These are phyloP conservation scores for Fusarium buxicola DNA, from an alignment of 2,329 filamentous ascomycete species.

Conservation along the genomic window DNA sequence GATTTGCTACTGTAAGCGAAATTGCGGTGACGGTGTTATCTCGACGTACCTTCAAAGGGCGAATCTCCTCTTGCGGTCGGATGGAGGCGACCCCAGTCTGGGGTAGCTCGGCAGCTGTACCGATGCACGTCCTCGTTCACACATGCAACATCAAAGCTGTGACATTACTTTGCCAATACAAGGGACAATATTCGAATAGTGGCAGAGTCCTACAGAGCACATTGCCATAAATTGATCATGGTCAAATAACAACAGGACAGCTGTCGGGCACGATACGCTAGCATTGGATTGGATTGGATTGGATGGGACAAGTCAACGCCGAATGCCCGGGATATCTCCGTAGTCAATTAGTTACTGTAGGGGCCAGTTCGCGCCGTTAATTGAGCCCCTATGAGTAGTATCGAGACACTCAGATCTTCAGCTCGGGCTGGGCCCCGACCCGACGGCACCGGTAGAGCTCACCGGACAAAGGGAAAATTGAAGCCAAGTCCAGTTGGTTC, in stretches of 20 bases:
- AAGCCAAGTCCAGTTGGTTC: background rate
- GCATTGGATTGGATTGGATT: too few relatives aligned
- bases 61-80: too few relatives aligned
- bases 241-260: too few relatives aligned
- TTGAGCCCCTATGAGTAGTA: too few relatives aligned
- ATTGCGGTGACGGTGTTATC: constrained; percentile 21
- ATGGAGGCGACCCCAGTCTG: background rate
- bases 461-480: constrained; percentile 30
- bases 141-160: too few relatives aligned
- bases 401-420: constrained; percentile 4
- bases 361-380: too few relatives aligned
- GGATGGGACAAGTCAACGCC: constrained; percentile 16
- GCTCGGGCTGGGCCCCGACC: constrained; percentile 26
- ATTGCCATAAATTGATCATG: too few relatives aligned
- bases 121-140: constrained; percentile 8
- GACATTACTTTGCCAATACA: too few relatives aligned
- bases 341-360: background rate
- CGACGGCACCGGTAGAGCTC: constrained; percentile 22
- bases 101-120: constrained; percentile 1
- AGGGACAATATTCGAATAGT: too few relatives aligned
- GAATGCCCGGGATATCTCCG: constrained; percentile 37
- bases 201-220: too few relatives aligned
- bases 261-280: constrained; percentile 14
- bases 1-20: constrained; percentile 24
- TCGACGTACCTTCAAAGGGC: too few relatives aligned